Conservation (phyloP, 1,284 basidiomycete species). For the Cystobasidium pallidum region DNA sequence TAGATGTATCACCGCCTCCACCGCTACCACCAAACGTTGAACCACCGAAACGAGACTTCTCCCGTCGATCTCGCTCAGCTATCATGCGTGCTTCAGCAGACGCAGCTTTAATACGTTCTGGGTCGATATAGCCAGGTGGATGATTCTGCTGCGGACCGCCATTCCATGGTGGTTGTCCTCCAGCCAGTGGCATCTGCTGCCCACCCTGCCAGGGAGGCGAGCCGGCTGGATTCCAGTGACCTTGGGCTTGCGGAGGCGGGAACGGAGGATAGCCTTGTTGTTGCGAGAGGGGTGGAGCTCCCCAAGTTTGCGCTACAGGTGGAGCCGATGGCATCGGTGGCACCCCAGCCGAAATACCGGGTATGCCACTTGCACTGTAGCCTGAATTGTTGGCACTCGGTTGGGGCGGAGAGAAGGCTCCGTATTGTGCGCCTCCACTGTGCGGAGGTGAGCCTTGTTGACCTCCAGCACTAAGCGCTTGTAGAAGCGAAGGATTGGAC, state of each 20-base stretch:
- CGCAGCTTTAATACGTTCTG: slow-evolving; percentile 35
- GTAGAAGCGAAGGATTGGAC: slow-evolving; percentile 45
- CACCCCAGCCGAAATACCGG: neutral
- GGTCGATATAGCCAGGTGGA: slow-evolving; percentile 33
- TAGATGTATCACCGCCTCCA: neutral
- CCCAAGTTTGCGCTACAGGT: slow-evolving; percentile 2
- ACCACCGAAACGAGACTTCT: neutral
- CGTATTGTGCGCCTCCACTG: neutral
- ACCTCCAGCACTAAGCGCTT: slow-evolving; percentile 25
- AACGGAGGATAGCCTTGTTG: neutral
- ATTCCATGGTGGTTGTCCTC: neutral
- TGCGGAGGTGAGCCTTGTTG: neutral
- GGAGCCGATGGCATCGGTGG: too few species aligned
- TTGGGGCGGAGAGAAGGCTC: slow-evolving; percentile 17
- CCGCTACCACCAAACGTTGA: slow-evolving; percentile 1
- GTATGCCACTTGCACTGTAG: slow-evolving; percentile 1
- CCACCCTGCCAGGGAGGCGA: slow-evolving; percentile 38
- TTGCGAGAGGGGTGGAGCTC: neutral
- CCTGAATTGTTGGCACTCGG: neutral
- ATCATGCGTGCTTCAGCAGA: slow-evolving; percentile 33
- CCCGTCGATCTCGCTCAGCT: slow-evolving; percentile 21
- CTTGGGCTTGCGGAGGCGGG: neutral
- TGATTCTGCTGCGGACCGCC: slow-evolving; percentile 2
- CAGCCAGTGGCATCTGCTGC: neutral
- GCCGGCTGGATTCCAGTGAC: slow-evolving; percentile 32